A percentile compares a stretch with the other conserved stretches of the same genome.
Conservation (phyloP, 2,329 filamentous ascomycete species). For the Clonostachys byssicola region DNA sequence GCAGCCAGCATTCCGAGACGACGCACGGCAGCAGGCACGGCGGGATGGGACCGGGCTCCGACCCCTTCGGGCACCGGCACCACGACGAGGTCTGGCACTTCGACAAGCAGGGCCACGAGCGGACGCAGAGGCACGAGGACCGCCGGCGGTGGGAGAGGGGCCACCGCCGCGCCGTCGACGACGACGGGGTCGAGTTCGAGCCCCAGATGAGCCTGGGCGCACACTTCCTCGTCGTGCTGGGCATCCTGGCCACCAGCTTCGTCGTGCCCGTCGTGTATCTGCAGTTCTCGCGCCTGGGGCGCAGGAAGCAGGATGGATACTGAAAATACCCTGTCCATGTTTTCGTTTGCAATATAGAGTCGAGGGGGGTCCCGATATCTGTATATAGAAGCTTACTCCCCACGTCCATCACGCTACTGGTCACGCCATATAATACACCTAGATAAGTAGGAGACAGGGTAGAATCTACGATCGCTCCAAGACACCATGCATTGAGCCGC, state of each 20-base stretch:
- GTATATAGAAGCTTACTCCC: neutral
- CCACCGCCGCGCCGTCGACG: conserved; percentile 30
- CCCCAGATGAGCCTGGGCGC: conserved; percentile 34
- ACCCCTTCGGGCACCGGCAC: conserved; percentile 33
- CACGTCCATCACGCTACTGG: no score
- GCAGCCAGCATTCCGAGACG: neutral
- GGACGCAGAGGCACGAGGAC: conserved; percentile 67
- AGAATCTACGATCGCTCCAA: no score
- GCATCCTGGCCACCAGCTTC: conserved; percentile 40
- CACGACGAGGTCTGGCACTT: conserved; percentile 70
- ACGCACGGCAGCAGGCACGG: conserved; percentile 7
- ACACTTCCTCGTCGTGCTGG: conserved; percentile 45
- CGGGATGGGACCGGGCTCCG: conserved; percentile 59
- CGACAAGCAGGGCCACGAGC: conserved; percentile 66
- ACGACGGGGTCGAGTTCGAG: conserved; percentile 28
- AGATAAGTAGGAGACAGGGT: no score
- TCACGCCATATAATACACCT: no score
- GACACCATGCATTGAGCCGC: no score
- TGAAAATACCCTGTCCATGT: neutral
- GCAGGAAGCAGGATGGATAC: conserved; percentile 14
- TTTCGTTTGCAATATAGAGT: neutral
- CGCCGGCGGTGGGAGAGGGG: conserved; percentile 28
- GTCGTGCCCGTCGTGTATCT: conserved; percentile 36
- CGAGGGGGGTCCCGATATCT: neutral
- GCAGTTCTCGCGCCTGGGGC: conserved; percentile 26